Conservation (phyloP, 2,329 filamentous ascomycete species). For the Aspergillus brasiliensis region DNA sequence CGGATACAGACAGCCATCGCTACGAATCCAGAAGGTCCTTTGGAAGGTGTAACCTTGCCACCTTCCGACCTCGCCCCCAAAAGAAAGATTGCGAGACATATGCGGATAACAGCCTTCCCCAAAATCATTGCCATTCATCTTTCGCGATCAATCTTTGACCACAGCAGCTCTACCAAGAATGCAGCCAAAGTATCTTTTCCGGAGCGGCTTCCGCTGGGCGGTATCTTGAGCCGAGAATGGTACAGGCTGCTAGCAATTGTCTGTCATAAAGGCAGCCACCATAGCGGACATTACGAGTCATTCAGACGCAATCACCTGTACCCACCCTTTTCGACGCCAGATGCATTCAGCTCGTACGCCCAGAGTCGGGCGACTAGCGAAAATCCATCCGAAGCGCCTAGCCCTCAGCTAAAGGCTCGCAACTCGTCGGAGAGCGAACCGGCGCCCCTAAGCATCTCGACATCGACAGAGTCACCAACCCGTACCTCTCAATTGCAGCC, state of each 20-base stretch:
- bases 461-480: slow-evolving; percentile 38
- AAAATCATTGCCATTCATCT: slow-evolving; percentile 90
- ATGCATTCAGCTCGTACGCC: slow-evolving; percentile 73
- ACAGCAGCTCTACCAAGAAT: slow-evolving; percentile 82
- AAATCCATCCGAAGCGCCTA: slow-evolving; percentile 43
- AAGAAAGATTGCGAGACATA: slow-evolving; percentile 82
- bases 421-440: slow-evolving; percentile 33
- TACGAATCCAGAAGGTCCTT: slow-evolving; percentile 77
- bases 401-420: slow-evolving; percentile 45
- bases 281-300: slow-evolving; percentile 96
- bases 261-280: slow-evolving; percentile 92
- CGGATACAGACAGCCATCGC: slow-evolving; percentile 70
- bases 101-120: slow-evolving; percentile 82
- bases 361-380: slow-evolving; percentile 63
- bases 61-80: slow-evolving; percentile 74
- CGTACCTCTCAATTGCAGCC: slow-evolving; percentile 30
- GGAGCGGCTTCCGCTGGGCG: slow-evolving; percentile 79
- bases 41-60: slow-evolving; percentile 73
- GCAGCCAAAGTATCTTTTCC: slow-evolving; percentile 91
- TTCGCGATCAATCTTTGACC: slow-evolving; percentile 88
- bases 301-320: slow-evolving; percentile 83
- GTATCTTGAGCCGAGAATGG: slow-evolving; percentile 72
- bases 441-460: slow-evolving; percentile 33
- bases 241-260: slow-evolving; percentile 87
- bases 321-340: slow-evolving; percentile 78